phyloP scores from a whole-genome alignment of 2,329 filamentous ascomycete genomes.

The Xylariales sp. region DNA sequence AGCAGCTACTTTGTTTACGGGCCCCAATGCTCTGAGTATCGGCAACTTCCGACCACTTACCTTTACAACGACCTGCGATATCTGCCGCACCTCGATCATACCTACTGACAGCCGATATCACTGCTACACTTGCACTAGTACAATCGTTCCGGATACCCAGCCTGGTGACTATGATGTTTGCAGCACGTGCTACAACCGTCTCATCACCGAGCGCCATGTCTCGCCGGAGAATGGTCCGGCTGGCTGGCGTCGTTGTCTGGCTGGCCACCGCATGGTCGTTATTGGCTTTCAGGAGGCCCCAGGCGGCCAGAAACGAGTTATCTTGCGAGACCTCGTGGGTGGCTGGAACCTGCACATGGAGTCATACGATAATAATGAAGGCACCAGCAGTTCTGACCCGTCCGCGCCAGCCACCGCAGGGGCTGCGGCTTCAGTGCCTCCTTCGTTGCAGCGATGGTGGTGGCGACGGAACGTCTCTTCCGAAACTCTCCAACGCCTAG shows the following conservation, averaged over 20 bases:
- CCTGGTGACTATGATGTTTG: slow-evolving; percentile 87
- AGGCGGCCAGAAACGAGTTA: slow-evolving; percentile 62
- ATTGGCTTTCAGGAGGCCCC: slow-evolving; percentile 69
- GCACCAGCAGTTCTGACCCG: too few relatives aligned
- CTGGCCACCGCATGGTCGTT: slow-evolving; percentile 79
- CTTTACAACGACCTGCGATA: slow-evolving; percentile 73
- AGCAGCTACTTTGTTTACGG: slow-evolving; percentile 43
- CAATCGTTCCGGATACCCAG: slow-evolving; percentile 37
- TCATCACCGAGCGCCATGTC: slow-evolving; percentile 61
- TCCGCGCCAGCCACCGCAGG: too few relatives aligned
- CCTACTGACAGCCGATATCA: slow-evolving; percentile 70
- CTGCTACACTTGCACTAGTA: slow-evolving; percentile 68
- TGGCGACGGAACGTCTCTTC: too few relatives aligned
- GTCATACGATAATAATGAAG: too few relatives aligned
- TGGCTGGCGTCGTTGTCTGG: slow-evolving; percentile 80
- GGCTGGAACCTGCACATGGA: slow-evolving; percentile 66
- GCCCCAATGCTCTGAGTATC: slow-evolving; percentile 39
- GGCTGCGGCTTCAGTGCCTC: too few relatives aligned
- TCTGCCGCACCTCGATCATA: slow-evolving; percentile 70
- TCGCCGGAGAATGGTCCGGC: slow-evolving; percentile 69
- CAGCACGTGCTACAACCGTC: slow-evolving; percentile 66
- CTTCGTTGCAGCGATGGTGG: slow-evolving; percentile 49
- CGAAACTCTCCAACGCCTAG: too few relatives aligned
- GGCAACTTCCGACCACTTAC: slow-evolving; percentile 63
- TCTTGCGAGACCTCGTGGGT: slow-evolving; percentile 72